Evolutionary conservation across 257 asterid species (phyloP), one percentile per base, ranked within the genome.

Genomic region (Anisodus tanguticus): DNA sequence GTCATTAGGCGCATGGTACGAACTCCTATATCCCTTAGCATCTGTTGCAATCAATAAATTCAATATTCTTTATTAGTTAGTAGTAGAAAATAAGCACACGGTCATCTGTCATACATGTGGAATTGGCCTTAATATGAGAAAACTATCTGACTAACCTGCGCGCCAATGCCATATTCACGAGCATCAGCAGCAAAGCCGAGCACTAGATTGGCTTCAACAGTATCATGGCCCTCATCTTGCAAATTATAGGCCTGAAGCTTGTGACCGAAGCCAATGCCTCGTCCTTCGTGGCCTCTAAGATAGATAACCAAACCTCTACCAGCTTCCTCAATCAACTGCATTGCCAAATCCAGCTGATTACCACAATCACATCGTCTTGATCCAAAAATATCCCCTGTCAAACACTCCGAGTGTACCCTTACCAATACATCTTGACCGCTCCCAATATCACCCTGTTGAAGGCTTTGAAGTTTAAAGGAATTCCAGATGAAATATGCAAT

Each of bases 181-280:
- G 95, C 91, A 90, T 95, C 98, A 31, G 96, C 97, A 6, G 96
- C 91, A 84, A 95, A 93, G 5, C 98, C 98, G 9, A 93, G 98
- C 86, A 93, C 91, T 49, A 95, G 90, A 89, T 95, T 95, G 19
- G 98, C 98, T 82, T 95, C 93, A 0, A 95, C 98, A 0, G 97
- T 95, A 88, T 95, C 98, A 84, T 92, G 98, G 69, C 98, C 98
- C 81, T 87, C 71, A 81, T 95, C 98, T 85, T 93, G 97, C 88
- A 95, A 82, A 84, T 93, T 93, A 85, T 93, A 95, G 17, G 98
- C 98, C 87, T 81, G 91, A 84, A 93, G 95, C 80, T 93, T 95
- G 85, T 92, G 95, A 7, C 96, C 96, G 9, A 95, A 95, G 47
- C 97, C 97, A 49, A 93, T 93, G 8, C 97, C 98, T 45, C 98